These are phyloP conservation scores for Pythium apleroticum DNA, from an alignment of 352 stramenopile species.

Conservation along the genomic window DNA sequence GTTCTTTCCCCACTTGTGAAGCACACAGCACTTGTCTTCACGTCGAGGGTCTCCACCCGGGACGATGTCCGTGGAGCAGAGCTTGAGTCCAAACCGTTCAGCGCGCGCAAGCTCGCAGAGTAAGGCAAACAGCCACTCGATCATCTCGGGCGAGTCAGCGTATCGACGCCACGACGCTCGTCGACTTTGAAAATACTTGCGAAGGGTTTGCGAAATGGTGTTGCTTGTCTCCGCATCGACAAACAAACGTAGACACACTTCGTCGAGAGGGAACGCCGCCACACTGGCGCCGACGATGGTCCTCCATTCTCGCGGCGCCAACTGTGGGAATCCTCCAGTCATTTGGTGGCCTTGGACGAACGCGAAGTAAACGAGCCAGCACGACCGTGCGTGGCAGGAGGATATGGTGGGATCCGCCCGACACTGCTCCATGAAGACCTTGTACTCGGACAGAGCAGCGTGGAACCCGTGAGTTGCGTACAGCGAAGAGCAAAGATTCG, in stretches of 20 bases:
- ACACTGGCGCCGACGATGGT: constrained; percentile 38
- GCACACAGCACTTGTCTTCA: constrained; percentile 47
- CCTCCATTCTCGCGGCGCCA: constrained; percentile 63
- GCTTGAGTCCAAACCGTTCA: constrained; percentile 33
- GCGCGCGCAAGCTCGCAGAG: constrained; percentile 61
- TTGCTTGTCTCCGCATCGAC: constrained; percentile 69
- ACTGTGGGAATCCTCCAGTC: constrained; percentile 26
- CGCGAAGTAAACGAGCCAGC: constrained; percentile 46
- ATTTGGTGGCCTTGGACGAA: constrained; percentile 62
- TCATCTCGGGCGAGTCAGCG: constrained; percentile 58
- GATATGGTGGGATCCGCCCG: not conserved
- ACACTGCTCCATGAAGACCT: constrained; percentile 15
- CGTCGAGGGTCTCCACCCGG: not conserved
- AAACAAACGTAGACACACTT: constrained; percentile 68
- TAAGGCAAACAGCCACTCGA: constrained; percentile 78
- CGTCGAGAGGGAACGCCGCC: constrained; percentile 38
- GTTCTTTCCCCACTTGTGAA: constrained; percentile 69
- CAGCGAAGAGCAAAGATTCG: constrained; percentile 61
- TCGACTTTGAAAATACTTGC: constrained; percentile 52
- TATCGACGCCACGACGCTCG: constrained; percentile 48
- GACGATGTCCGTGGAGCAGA: not conserved
- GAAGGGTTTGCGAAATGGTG: constrained; percentile 71
- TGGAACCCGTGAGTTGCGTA: constrained; percentile 55
- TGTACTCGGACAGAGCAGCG: constrained; percentile 48
- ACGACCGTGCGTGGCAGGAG: constrained; percentile 10